Base-by-base conservation (phyloP, 345 rosid genomes). In the Melaleuca alternifolia region DNA sequence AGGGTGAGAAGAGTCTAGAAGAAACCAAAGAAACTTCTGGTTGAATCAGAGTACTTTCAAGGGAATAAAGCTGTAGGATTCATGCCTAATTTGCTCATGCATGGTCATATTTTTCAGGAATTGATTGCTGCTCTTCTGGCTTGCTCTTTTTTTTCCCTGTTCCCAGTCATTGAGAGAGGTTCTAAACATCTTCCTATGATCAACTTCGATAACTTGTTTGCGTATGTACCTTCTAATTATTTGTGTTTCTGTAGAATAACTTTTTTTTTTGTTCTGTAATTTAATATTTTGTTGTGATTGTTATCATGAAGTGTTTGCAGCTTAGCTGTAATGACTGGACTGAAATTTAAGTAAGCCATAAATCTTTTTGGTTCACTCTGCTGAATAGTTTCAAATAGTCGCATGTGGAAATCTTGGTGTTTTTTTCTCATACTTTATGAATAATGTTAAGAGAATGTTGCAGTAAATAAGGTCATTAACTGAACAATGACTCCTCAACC, bases 171-270 rank as follows among this genome's bases (percentile, higher is more conserved):
- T 85, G 88, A 87, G 86, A 92, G 98, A 93, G 90, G 87, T 90
- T 92, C 90, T 89, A 92, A 91, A 85, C 81, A 89, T 87, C 99
- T 95, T 90, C 98, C 95, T 56, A 86, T 84, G 87, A 94, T 95
- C 95, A 97, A 96, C 92, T 94, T 97, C 86, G 98, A 96, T 93
- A 50, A 88, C 85, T 90, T 96, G 88, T 97, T 96, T 90, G 94
- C 89, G 99, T 94, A 94, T 85, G 99, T 94, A 79, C 87, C 91
- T 88, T 84, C 90, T 87, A 33, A 51, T 84, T 53, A 82, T 54
- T 51, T 84, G 54, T 21, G 37, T n/a, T 50, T 33, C 15, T n/a
- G 28, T 77, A 30, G 65, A 53, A 61, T 62, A 48, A 30, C 12
- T n/a, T 41, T 41, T 33, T 51, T 81, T 26, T 24, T 50, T 0